These are phyloP conservation scores for Dothideomycetes sp. DNA, from an alignment of 2,329 filamentous ascomycete genomes.

Conservation along the genomic window DNA sequence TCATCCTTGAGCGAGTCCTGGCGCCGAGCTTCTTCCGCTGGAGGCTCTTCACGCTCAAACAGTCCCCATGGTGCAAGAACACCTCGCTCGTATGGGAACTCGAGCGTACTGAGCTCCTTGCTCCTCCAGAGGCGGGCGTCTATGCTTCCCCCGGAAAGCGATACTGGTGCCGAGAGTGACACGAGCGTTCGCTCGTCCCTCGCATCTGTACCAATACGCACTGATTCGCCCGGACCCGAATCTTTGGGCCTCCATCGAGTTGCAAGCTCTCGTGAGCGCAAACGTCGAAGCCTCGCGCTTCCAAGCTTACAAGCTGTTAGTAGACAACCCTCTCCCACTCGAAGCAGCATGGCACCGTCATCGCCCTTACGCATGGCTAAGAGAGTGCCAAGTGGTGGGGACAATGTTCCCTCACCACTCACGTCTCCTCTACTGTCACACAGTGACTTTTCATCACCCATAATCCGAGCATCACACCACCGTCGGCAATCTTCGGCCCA, in stretches of 20 bases:
- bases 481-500: slow-evolving; percentile 85
- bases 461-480: slow-evolving; percentile 55
- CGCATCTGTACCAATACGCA: slow-evolving; percentile 58
- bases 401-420: slow-evolving; percentile 69
- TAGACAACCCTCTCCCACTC: slow-evolving; percentile 79
- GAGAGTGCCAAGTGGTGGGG: slow-evolving; percentile 50
- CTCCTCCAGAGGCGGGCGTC: slow-evolving; percentile 61
- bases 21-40: slow-evolving; percentile 47
- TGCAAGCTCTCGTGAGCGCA: slow-evolving; percentile 69
- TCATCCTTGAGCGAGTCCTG: slow-evolving; percentile 19
- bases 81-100: slow-evolving; percentile 63
- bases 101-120: slow-evolving; percentile 39
- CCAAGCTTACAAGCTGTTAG: slow-evolving; percentile 57
- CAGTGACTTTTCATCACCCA: slow-evolving; percentile 70
- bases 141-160: slow-evolving; percentile 63
- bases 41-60: slow-evolving; percentile 72
- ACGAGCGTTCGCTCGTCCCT: slow-evolving; percentile 77
- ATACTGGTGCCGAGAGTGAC: slow-evolving; percentile 74
- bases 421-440: slow-evolving; percentile 77
- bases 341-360: slow-evolving; percentile 55
- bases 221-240: slow-evolving; percentile 85
- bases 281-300: slow-evolving; percentile 77
- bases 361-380: slow-evolving; percentile 80
- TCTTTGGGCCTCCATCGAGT: slow-evolving; percentile 59
- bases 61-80: slow-evolving; percentile 88